phyloP scores from a whole-genome alignment of 192 early-diverging fungal species.

The Rhizophagus prolifer region DNA sequence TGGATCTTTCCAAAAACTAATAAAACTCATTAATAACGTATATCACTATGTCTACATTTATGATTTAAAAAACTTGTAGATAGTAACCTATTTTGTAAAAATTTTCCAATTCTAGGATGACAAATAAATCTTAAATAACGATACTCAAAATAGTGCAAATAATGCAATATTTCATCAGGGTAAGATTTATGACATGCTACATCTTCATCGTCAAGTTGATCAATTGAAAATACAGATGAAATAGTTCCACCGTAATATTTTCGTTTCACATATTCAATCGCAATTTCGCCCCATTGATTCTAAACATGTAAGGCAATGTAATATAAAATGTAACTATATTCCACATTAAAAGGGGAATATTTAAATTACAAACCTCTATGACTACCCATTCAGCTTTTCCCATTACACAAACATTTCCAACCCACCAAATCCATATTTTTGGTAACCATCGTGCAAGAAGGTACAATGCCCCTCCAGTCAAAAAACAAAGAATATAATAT shows the following conservation, averaged over 20 bases:
- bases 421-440: constrained; percentile 67
- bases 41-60: not conserved
- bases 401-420: constrained; percentile 62
- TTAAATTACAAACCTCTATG: constrained; percentile 46
- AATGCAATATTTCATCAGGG: constrained; percentile 35
- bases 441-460: constrained; percentile 88
- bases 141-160: constrained; percentile 52
- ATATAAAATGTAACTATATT: not conserved
- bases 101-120: constrained; percentile 47
- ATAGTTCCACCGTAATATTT: constrained; percentile 66
- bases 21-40: constrained; percentile 9
- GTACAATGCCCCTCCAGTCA: constrained; percentile 70
- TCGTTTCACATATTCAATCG: constrained; percentile 53
- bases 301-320: constrained; percentile 27
- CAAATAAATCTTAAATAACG: constrained; percentile 57
- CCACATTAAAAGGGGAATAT: constrained; percentile 1
- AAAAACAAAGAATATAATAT: constrained; percentile 64
- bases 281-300: constrained; percentile 65
- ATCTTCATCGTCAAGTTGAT: constrained; percentile 47
- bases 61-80: not conserved
- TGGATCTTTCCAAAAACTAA: constrained; percentile 52
- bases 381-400: constrained; percentile 73
- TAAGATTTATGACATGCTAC: constrained; percentile 2
- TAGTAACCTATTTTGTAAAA: constrained; percentile 44
- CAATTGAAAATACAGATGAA: constrained; percentile 63